Percentiles rank a stretch among this genome's conserved stretches.
phyloP scores from a whole-genome alignment of 441 rosid species.

The Adansonia grandidieri region DNA sequence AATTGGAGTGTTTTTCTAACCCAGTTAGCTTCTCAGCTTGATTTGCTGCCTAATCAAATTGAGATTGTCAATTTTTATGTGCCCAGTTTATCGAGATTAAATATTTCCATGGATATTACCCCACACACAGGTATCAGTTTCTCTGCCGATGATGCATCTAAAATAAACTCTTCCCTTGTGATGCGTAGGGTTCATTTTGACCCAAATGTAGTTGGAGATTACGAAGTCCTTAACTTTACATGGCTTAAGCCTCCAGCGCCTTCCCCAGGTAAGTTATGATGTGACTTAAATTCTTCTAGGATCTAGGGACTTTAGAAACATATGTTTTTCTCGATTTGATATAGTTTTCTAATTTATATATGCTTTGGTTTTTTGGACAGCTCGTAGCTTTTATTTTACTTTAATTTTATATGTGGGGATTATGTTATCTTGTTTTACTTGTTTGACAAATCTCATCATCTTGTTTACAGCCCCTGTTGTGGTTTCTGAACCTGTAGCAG shows the following conservation, averaged over 20 bases:
- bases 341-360: background rate
- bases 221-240: conserved; percentile 79
- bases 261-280: conserved; percentile 61
- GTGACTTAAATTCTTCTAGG: background rate
- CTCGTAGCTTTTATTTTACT: background rate
- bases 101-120: conserved; percentile 91
- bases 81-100: conserved; percentile 65
- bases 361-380: conserved; percentile 16
- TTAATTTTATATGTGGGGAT: background rate
- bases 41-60: conserved; percentile 71
- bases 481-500: conserved; percentile 57
- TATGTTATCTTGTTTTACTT: conserved; percentile 25
- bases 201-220: conserved; percentile 72
- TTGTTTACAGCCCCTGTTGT: conserved; percentile 72
- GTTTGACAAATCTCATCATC: conserved; percentile 33
- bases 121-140: conserved; percentile 86
- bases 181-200: conserved; percentile 70
- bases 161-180: conserved; percentile 73
- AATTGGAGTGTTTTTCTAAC: conserved; percentile 63
- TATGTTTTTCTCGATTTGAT: conserved; percentile 1
- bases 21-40: conserved; percentile 80
- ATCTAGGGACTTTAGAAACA: background rate
- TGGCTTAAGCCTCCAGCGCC: conserved; percentile 79
- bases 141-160: conserved; percentile 68
- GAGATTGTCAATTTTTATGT: conserved; percentile 81